A percentile compares a stretch with the other conserved stretches of the same genome.
Evolutionary conservation across 169 alveolate species (phyloP).

Genomic region (Eimeria sp.): DNA sequence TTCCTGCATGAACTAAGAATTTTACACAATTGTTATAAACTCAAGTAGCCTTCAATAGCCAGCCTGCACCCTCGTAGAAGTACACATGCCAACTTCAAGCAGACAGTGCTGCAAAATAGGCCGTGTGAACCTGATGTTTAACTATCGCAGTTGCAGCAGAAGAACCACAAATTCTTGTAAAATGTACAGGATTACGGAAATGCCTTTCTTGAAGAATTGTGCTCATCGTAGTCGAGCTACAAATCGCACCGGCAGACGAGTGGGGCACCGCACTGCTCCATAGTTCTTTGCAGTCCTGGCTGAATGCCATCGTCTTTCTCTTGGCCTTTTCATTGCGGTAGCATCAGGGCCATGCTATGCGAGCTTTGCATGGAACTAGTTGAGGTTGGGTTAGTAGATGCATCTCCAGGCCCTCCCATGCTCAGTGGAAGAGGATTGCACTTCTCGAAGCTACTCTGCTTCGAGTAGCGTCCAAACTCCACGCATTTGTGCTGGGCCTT

Average conservation of each 20-base stretch:
- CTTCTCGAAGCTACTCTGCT: too few relatives aligned
- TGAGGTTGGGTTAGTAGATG: neutral
- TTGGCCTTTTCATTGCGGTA: too few relatives aligned
- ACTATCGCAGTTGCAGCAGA: neutral
- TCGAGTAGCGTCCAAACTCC: too few relatives aligned
- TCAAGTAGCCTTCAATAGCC: neutral
- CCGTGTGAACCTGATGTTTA: neutral
- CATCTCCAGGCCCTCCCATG: neutral
- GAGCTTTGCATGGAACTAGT: neutral
- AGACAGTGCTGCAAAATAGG: neutral
- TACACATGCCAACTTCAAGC: neutral
- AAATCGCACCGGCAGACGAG: slow-evolving; percentile 45
- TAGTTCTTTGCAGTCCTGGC: too few relatives aligned
- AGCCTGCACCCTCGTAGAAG: neutral
- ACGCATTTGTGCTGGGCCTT: too few relatives aligned
- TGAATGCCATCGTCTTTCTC: too few relatives aligned
- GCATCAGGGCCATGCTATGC: too few relatives aligned
- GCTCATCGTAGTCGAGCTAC: neutral
- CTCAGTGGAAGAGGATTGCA: neutral
- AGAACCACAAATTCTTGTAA: neutral
- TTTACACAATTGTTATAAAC: neutral
- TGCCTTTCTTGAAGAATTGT: neutral
- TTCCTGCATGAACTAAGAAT: neutral
- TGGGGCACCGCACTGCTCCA: too few relatives aligned
- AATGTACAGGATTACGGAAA: neutral